phyloP scores from a whole-genome alignment of 805 yeast genomes.

The Hyphopichia homilentoma region DNA sequence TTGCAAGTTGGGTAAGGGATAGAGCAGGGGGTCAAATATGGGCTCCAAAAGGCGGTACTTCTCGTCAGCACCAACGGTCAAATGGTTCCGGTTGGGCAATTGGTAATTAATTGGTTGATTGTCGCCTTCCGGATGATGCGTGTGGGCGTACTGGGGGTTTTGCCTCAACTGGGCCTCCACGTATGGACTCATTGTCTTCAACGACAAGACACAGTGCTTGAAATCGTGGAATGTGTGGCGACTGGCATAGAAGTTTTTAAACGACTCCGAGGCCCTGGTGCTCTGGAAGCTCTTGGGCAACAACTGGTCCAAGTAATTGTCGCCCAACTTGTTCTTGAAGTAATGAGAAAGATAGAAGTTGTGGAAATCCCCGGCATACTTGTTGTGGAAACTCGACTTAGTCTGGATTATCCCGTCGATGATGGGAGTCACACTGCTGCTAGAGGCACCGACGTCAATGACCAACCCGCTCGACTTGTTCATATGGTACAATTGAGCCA shows the following conservation, averaged over 20 bases:
- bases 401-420: constrained; percentile 67
- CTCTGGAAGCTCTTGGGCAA: constrained; percentile 14
- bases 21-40: constrained; percentile 60
- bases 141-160: not conserved
- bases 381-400: constrained; percentile 63
- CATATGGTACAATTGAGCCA: constrained; percentile 73
- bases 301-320: constrained; percentile 9
- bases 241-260: constrained; percentile 33
- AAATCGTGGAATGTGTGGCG: constrained; percentile 33
- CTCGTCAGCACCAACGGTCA: constrained; percentile 33
- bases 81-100: constrained; percentile 52
- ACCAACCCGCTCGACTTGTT: constrained; percentile 78
- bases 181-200: not conserved
- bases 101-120: constrained; percentile 44
- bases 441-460: constrained; percentile 73
- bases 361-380: constrained; percentile 82
- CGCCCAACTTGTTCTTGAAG: constrained; percentile 21
- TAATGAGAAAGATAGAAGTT: constrained; percentile 58
- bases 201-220: constrained; percentile 27
- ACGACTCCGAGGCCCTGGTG: constrained; percentile 22
- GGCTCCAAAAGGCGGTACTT: constrained; percentile 60
- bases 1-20: constrained; percentile 36
- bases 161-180: constrained; percentile 2
- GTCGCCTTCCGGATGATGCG: not conserved
- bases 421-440: constrained; percentile 71